Evolutionary conservation across 805 yeast genomes (phyloP).

Genomic region (Scheffersomyces lignosus): DNA sequence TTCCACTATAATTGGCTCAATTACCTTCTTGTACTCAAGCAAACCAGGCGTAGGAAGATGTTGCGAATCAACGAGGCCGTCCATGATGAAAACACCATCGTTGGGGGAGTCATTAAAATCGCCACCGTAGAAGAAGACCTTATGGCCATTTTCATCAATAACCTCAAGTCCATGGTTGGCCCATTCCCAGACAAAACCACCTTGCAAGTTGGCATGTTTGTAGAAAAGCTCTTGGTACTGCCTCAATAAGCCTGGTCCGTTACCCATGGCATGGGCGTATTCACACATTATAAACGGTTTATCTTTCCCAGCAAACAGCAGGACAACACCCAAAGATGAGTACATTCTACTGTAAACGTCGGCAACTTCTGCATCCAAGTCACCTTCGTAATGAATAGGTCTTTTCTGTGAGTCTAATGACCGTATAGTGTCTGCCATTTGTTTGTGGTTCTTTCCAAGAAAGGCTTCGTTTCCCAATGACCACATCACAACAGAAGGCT

Average conservation of each 20-base stretch:
- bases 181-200: slow-evolving; percentile 44
- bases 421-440: slow-evolving; percentile 25
- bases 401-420: slow-evolving; percentile 19
- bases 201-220: slow-evolving; percentile 26
- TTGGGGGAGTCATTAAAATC: slow-evolving; percentile 35
- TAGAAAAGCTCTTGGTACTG: slow-evolving; percentile 33
- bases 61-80: slow-evolving; percentile 29
- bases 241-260: slow-evolving; percentile 33
- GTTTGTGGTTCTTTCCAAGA: slow-evolving; percentile 30
- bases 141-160: slow-evolving; percentile 6
- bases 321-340: slow-evolving; percentile 19
- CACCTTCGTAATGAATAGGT: slow-evolving; percentile 37
- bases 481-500: slow-evolving; percentile 36
- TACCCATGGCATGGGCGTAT: slow-evolving; percentile 41
- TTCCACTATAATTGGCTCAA: slow-evolving; percentile 25
- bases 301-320: slow-evolving; percentile 12
- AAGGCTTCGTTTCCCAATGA: slow-evolving; percentile 41
- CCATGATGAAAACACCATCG: slow-evolving; percentile 38
- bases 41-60: slow-evolving; percentile 37
- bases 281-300: slow-evolving; percentile 38
- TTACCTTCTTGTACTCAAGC: slow-evolving; percentile 29
- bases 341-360: slow-evolving; percentile 36
- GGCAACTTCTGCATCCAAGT: slow-evolving; percentile 20
- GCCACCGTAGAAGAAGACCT: slow-evolving; percentile 31
- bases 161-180: slow-evolving; percentile 33